A percentile compares a stretch with the other conserved stretches of the same genome.
phyloP scores from a whole-genome alignment of 1,284 basidiomycete species.

The Sutorius eximius region DNA sequence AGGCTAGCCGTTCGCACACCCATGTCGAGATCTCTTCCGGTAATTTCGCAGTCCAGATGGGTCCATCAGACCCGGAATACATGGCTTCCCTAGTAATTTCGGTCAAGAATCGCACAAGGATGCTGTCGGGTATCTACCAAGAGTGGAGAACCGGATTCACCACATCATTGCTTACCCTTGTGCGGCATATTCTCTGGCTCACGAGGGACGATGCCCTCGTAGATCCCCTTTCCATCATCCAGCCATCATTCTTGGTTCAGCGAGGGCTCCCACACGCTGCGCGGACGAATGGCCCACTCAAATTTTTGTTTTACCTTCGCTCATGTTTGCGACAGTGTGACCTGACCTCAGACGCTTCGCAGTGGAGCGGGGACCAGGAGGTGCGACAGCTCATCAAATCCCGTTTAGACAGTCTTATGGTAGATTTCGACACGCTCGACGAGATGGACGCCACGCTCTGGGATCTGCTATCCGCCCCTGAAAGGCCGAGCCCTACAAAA shows the following conservation, averaged over 20 bases:
- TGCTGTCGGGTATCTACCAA: constrained; percentile 23
- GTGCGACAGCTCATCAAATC: constrained; percentile 38
- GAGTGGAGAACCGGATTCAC: constrained; percentile 34
- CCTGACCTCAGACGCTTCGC: constrained; percentile 6
- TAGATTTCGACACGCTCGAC: constrained; percentile 48
- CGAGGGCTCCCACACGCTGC: constrained; percentile 62
- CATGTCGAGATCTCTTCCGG: constrained; percentile 32
- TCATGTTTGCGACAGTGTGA: constrained; percentile 43
- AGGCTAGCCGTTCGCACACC: constrained; percentile 21
- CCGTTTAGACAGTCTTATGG: constrained; percentile 38
- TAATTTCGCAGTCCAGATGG: constrained; percentile 36
- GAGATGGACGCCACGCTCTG: constrained; percentile 36
- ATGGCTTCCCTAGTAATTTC: constrained; percentile 39
- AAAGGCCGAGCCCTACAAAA: constrained; percentile 6
- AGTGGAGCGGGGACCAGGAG: constrained; percentile 19
- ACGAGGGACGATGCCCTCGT: constrained; percentile 53
- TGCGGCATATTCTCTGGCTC: constrained; percentile 49
- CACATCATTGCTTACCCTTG: constrained; percentile 33
- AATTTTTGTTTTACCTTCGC: constrained; percentile 72
- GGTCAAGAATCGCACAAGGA: constrained; percentile 29
- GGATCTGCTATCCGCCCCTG: constrained; percentile 27
- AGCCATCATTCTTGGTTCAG: constrained; percentile 78
- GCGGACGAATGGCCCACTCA: constrained; percentile 65
- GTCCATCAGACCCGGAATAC: constrained; percentile 48
- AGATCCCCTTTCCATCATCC: constrained; percentile 76